These are phyloP conservation scores for Talaromyces wortmannii DNA, from an alignment of 495 filamentous ascomycete genomes.

Conservation along the genomic window DNA sequence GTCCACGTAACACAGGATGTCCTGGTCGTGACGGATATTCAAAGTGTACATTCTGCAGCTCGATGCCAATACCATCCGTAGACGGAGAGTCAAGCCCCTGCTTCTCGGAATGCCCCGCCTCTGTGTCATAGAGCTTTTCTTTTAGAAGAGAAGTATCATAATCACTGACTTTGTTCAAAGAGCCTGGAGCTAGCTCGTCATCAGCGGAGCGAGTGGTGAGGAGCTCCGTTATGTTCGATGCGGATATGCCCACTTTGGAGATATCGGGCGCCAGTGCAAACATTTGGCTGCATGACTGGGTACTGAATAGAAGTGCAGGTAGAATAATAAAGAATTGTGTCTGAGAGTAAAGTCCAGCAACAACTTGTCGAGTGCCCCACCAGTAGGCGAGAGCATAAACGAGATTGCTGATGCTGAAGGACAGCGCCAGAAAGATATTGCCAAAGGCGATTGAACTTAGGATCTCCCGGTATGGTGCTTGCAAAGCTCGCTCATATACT, in stretches of 20 bases:
- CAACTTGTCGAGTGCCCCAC: conserved; percentile 55
- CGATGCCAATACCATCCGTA: not conserved
- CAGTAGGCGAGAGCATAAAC: conserved; percentile 63
- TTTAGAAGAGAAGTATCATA: not conserved
- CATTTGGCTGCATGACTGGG: conserved; percentile 59
- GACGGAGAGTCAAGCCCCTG: not conserved
- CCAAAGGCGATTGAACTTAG: conserved; percentile 16
- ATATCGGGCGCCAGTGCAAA: conserved; percentile 58
- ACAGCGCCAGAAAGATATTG: conserved; percentile 30
- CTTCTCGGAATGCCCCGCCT: not conserved
- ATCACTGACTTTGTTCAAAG: conserved; percentile 4
- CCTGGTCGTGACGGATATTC: conserved; percentile 54
- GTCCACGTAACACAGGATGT: conserved; percentile 41
- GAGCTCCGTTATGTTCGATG: conserved; percentile 25
- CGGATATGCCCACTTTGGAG: conserved; percentile 40
- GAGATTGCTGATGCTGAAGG: conserved; percentile 38
- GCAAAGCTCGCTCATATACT: conserved; percentile 4
- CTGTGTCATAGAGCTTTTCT: not conserved
- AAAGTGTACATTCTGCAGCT: conserved; percentile 40
- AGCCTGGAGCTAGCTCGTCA: conserved; percentile 14
- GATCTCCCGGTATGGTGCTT: conserved; percentile 2
- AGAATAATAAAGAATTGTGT: conserved; percentile 63
- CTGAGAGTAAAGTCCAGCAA: conserved; percentile 46
- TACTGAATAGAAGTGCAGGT: conserved; percentile 48
- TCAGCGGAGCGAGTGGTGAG: conserved; percentile 23